Evolutionary conservation across 2,329 filamentous ascomycete genomes (phyloP), one percentile per base, ranked within the genome.

Genomic region (Pestalotiopsis fici): DNA sequence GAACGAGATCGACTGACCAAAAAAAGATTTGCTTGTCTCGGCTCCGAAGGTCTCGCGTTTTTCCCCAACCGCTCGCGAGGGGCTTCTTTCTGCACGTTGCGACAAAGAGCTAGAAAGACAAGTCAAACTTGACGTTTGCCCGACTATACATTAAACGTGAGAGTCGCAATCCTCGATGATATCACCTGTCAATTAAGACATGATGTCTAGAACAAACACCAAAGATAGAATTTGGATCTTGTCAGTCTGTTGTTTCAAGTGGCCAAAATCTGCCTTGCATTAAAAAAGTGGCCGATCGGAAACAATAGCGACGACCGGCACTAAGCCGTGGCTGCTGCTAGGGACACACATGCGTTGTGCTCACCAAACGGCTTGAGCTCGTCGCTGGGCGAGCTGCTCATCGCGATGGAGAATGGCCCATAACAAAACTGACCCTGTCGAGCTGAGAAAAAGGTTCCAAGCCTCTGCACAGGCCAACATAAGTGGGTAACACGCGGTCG

Each of bases 381-480:
- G 57, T 60, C 57, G 28, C 28, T 31, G 28, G 57, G 28, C 57
- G 57, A 59, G 57, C 57, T 13, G 31, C 43, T 50, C 43, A 60
- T 60, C 28, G 57, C 57, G 57, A 37, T 60, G 57, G 27, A 31
- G 31, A 39, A 37, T 15, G 60, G 37, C 60, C 60, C 35, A 25
- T n/a, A 23, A 13, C 12, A 31, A 43, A 37, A 47, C n/a, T 15
- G 50, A 28, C 63, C 63, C 54, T 65, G 63, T 65, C 47, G n/a
- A 65, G 63, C 63, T 65, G 63, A 65, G 63, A 27, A 37, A 57
- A 39, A 28, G 50, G 23, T 31, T 59, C 61, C 54, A 65, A 65
- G 63, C 63, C 63, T 59, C 63, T 65, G 63, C 63, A 65, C 63
- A 13, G 28, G 37, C 63, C 63, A 64, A 35, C 1, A 35, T 55